Base-by-base conservation (phyloP, 805 yeast genomes). In the Wilhelminamyces savonicus region DNA sequence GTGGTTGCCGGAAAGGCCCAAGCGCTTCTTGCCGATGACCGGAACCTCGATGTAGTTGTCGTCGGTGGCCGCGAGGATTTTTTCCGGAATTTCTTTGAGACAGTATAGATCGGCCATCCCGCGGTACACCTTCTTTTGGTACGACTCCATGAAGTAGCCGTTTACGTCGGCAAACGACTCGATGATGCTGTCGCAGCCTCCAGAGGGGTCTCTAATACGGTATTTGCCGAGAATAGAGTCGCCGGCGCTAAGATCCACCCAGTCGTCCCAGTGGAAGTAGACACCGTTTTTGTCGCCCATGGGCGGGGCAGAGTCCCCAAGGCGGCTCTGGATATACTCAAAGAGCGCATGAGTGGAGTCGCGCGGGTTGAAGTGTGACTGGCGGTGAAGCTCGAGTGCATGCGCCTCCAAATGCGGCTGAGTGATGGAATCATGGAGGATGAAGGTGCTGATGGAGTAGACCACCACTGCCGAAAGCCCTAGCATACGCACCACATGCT, bases 201-300 rank as follows among this genome's bases (percentile, higher is more conserved):
- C 62, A 4, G 38, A 40, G 13, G 51, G 40, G 22, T 27, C 30
- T 3, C 27, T 17, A 7, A 26, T 23, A 16, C 56, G 37, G 19
- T 38, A 45, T 9, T 30, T 21, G 13, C 38, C 36, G 12, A 60
- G 33, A 4, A 50, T 23, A 9, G 33, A 10, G 27, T 52, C 34
- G 1, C 44, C 62, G 5, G 55, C 50, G 11, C 36, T 32, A 20
- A 52, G 32, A 31, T 58, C 66, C 14, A 55, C 45, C 60, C 63
- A 59, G 36, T 60, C 63, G 34, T 60, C 66, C 66, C 66, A 60
- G 40, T 60, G 66, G 41, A 59, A 59, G 34, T 32, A 34, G n/a
- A 58, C 40, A 13, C 59, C 60, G 13, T 41, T 41, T 13, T 27
- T 26, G 13, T 28, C 25, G 12, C 38, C 21, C 24, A 32, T 36